Conservation (phyloP, 2,329 filamentous ascomycete species). For the Shiraia sp. region DNA sequence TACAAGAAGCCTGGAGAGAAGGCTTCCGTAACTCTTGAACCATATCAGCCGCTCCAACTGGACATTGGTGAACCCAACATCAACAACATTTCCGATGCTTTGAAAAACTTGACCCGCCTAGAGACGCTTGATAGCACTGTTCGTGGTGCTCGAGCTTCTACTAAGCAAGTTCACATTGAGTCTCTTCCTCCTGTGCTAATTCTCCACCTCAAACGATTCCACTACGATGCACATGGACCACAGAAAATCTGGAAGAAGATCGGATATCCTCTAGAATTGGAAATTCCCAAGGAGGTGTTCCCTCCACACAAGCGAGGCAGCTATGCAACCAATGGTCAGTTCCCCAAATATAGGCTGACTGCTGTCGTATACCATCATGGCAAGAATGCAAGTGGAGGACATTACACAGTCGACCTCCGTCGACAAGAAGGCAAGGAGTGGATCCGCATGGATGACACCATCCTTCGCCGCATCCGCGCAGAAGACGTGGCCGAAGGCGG, state of each 20-base stretch:
- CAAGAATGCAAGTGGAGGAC: slow-evolving; percentile 92
- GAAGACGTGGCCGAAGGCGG: slow-evolving; percentile 89
- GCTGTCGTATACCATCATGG: slow-evolving; percentile 97
- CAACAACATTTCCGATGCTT: slow-evolving; percentile 87
- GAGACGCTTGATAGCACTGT: slow-evolving; percentile 83
- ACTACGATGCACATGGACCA: slow-evolving; percentile 87
- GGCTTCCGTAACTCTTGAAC: slow-evolving; percentile 87
- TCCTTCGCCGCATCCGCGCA: slow-evolving; percentile 79
- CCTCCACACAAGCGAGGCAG: slow-evolving; percentile 72
- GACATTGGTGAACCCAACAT: slow-evolving; percentile 89
- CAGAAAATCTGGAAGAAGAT: slow-evolving; percentile 99
- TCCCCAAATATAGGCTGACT: slow-evolving; percentile 83
- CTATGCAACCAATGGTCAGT: slow-evolving; percentile 66
- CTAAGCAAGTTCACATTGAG: slow-evolving; percentile 95
- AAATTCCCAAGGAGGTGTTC: slow-evolving; percentile 89
- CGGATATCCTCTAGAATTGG: slow-evolving; percentile 90
- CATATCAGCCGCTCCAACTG: slow-evolving; percentile 91
- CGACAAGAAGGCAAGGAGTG: slow-evolving; percentile 94
- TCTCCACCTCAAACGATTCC: slow-evolving; percentile 94
- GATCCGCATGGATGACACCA: slow-evolving; percentile 93
- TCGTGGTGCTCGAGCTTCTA: slow-evolving; percentile 76
- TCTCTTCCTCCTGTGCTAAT: slow-evolving; percentile 89
- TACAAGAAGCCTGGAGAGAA: slow-evolving; percentile 84
- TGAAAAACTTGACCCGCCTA: slow-evolving; percentile 80
- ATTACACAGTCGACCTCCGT: slow-evolving; percentile 96